Conservation (phyloP, 345 rosid species). For the Eucalyptus marginata region DNA sequence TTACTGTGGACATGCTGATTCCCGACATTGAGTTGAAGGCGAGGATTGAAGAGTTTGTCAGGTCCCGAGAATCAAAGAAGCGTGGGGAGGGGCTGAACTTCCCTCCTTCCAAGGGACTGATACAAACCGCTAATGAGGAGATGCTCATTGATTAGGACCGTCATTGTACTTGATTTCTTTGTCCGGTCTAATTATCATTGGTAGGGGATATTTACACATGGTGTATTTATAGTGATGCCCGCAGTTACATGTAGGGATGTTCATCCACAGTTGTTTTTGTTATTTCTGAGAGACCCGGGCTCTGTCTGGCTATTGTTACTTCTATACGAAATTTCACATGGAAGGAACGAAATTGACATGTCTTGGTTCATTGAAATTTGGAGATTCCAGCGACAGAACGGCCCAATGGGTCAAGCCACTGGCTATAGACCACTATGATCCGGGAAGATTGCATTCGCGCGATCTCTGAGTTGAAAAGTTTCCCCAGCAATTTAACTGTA, state of each 20-base stretch:
- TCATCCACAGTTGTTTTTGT: not conserved
- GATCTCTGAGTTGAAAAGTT: not conserved
- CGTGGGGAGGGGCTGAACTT: slow-evolving; percentile 36
- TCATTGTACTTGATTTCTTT: not conserved
- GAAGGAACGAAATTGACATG: not conserved
- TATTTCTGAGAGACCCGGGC: not conserved
- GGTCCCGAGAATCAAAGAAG: slow-evolving; percentile 49
- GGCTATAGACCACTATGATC: not conserved
- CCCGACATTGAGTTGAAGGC: slow-evolving; percentile 69
- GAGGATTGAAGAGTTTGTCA: slow-evolving; percentile 67
- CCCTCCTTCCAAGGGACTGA: slow-evolving; percentile 46
- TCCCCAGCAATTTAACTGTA: not conserved
- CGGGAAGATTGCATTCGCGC: not conserved
- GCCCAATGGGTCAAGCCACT: not conserved
- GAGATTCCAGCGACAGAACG: not conserved
- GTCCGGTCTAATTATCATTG: not conserved
- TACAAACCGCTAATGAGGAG: slow-evolving; percentile 57
- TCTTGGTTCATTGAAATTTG: not conserved
- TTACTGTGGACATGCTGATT: slow-evolving; percentile 81
- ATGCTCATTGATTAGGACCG: slow-evolving; percentile 70
- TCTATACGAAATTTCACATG: not conserved
- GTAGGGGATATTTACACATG: not conserved
- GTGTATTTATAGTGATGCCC: not conserved
- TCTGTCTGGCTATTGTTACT: not conserved
- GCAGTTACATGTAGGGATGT: not conserved